Base-by-base conservation (phyloP, 179 eudicot genomes). In the Vitellaria paradoxa region DNA sequence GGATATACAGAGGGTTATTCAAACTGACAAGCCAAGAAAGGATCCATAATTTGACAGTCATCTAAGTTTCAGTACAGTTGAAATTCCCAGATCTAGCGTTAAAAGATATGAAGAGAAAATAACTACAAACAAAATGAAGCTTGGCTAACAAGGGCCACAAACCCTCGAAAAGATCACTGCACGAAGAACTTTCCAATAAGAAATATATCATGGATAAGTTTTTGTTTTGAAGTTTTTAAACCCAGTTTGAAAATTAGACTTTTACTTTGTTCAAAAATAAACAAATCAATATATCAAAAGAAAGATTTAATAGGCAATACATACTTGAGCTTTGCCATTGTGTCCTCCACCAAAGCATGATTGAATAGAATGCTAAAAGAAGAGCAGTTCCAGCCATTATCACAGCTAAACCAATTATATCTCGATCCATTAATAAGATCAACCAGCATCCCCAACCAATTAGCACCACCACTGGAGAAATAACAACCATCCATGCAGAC, bases 321-420 rank as follows among this genome's bases (percentile, higher is more conserved):
- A 66, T 89, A 95, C 99, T 91, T 81, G 99, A 96, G 89, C 96
- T 93, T 84, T 96, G 99, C 98, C 98, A 96, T 65, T 90, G 97
- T 65, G 98, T 96, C 81, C 98, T 86, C 98, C 98, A 96, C 99
- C 99, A 96, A 78, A 96, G 99, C 99, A 96, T 96, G 76, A 96
- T 89, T 0, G 99, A 90, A 78, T 93, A 96, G 80, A 96, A 96
- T 66, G 99, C 96, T 84, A 96, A 83, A 79, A 96, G 96, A 77
- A 96, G 89, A 86, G 98, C 95, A 79, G 83, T 90, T 69, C 97
- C 99, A 23, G 98, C 91, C 96, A 96, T 85, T 40, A 96, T 91
- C 53, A 96, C 96, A 52, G 99, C 97, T 79, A 96, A 75, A 60
- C 99, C 99, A 85, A 96, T 85, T 62, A 93, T 85, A 88, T 93